A percentile compares a stretch with the other conserved stretches of the same genome.
These are phyloP conservation scores for Vitis labrusca DNA, from an alignment of 164 flowering plant species.

Conservation along the genomic window DNA sequence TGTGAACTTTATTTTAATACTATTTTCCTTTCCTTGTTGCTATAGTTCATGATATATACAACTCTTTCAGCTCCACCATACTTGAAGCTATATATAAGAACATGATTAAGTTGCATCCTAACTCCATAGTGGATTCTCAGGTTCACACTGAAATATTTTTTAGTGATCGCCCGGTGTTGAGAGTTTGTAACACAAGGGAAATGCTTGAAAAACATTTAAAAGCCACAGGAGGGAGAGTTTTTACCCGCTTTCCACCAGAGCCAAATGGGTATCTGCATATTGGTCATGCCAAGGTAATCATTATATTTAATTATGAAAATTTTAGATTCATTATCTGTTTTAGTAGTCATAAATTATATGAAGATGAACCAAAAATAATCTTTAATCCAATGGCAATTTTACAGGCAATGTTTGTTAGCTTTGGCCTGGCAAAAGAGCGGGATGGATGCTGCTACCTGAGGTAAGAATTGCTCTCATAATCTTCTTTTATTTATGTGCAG, in stretches of 20 bases:
- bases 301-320: not conserved
- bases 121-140: conserved; percentile 35
- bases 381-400: conserved; percentile 7
- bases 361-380: not conserved
- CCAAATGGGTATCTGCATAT: conserved; percentile 99
- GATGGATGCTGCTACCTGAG: conserved; percentile 88
- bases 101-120: not conserved
- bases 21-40: not conserved
- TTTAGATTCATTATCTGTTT: not conserved
- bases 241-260: conserved; percentile 94
- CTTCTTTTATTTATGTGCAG: not conserved
- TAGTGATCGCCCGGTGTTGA: conserved; percentile 68
- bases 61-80: not conserved
- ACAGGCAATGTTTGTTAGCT: conserved; percentile 96
- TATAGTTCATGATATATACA: not conserved
- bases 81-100: not conserved
- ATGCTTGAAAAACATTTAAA: conserved; percentile 75
- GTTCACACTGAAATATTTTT: conserved; percentile 92
- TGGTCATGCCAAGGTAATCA: conserved; percentile 97
- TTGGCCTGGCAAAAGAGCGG: conserved; percentile 93
- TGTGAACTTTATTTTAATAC: too few species aligned
- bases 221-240: conserved; percentile 70
- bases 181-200: conserved; percentile 77
- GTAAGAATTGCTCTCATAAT: conserved; percentile 29
- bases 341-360: not conserved